These are phyloP conservation scores for Wilhelminamyces savonicus DNA, from an alignment of 805 yeast species.

Conservation along the genomic window DNA sequence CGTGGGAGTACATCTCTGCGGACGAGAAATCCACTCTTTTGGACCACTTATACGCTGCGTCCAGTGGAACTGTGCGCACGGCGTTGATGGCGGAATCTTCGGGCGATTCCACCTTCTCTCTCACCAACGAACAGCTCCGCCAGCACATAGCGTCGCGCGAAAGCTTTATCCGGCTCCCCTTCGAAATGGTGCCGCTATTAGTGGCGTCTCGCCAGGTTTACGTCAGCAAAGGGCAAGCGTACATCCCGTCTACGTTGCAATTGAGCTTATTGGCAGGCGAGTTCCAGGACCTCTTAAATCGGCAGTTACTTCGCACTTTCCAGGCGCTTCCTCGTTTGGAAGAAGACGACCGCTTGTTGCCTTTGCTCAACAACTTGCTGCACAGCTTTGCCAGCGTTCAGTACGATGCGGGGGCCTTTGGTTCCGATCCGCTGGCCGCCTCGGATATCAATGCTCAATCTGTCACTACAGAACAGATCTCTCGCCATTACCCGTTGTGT, in stretches of 20 bases:
- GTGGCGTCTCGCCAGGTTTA: constrained; percentile 68
- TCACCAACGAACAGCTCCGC: constrained; percentile 45
- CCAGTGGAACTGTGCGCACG: constrained; percentile 37
- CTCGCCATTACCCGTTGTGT: constrained; percentile 77
- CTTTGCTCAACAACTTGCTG: constrained; percentile 74
- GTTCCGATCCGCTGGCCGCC: constrained; percentile 18
- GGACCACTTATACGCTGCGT: constrained; percentile 48
- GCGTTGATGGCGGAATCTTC: constrained; percentile 26
- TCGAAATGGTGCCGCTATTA: constrained; percentile 76
- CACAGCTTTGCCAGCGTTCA: constrained; percentile 38
- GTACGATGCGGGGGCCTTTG: constrained; percentile 54
- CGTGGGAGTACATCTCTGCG: constrained; percentile 61
- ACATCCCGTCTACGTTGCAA: constrained; percentile 79
- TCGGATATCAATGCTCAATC: constrained; percentile 54
- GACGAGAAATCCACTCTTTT: constrained; percentile 53
- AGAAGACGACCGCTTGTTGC: constrained; percentile 86
- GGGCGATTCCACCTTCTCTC: constrained; percentile 18
- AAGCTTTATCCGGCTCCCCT: constrained; percentile 76
- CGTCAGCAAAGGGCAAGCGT: constrained; percentile 66
- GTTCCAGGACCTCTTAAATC: constrained; percentile 47
- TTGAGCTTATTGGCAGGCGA: constrained; percentile 63
- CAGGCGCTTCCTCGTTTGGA: constrained; percentile 77
- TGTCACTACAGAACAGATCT: constrained; percentile 48
- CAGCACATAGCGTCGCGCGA: constrained; percentile 48
- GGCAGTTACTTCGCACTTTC: constrained; percentile 59